These are phyloP conservation scores for Leucosporidium creatinivorum DNA, from an alignment of 768 basidiomycete genomes.

Conservation along the genomic window DNA sequence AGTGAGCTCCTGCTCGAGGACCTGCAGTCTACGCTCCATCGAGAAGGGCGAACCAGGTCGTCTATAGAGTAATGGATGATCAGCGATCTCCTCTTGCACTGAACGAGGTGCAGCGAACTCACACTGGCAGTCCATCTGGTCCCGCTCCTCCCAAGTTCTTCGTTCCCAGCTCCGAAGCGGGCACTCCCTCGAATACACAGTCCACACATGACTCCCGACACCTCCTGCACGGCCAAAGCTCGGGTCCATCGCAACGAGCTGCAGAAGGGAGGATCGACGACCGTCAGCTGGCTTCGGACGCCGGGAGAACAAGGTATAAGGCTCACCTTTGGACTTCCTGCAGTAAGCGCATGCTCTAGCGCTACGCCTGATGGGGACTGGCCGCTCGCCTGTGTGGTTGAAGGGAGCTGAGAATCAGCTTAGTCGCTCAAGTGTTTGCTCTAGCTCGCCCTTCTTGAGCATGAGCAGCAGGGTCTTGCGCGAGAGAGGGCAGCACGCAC, in stretches of 20 bases:
- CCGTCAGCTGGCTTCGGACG: background rate
- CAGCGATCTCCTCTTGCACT: background rate
- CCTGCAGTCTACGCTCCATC: background rate
- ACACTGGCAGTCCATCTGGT: background rate
- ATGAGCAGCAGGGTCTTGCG: no score
- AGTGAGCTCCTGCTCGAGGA: background rate
- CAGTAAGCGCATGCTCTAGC: background rate
- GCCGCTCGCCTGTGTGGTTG: no score
- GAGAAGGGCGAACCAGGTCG: background rate
- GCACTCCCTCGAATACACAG: slow-evolving; percentile 25
- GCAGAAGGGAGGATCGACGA: background rate
- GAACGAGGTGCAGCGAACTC: background rate
- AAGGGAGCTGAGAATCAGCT: no score
- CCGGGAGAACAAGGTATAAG: fast-evolving
- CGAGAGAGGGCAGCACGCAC: no score
- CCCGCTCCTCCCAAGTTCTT: background rate
- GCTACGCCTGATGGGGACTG: background rate
- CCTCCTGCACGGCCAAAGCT: slow-evolving; percentile 1
- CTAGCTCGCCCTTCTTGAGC: no score
- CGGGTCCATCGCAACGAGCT: slow-evolving; percentile 4
- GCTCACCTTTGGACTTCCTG: background rate
- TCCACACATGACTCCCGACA: slow-evolving; percentile 21
- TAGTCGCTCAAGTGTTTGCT: no score
- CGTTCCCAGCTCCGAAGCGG: background rate
- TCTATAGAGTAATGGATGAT: background rate